A percentile compares a stretch with the other conserved stretches of the same genome.
These are phyloP conservation scores for Phytophthora pseudosyringae DNA, from an alignment of 352 stramenopile species.

Conservation along the genomic window DNA sequence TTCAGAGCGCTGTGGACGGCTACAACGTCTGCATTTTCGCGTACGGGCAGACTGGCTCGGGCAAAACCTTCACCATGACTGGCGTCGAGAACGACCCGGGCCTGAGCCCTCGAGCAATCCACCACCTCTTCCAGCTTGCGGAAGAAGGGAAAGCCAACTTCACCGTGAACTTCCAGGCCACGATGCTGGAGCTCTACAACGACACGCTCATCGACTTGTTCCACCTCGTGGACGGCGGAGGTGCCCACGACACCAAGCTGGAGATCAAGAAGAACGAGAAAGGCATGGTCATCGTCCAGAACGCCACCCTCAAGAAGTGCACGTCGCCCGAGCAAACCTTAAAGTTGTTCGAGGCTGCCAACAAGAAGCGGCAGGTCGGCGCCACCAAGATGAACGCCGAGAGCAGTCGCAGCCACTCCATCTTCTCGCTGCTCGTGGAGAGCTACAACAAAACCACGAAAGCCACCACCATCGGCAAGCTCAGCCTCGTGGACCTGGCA, in stretches of 20 bases:
- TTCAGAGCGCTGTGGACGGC: slow-evolving; percentile 91
- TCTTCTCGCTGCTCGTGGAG: slow-evolving; percentile 90
- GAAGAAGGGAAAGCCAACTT: slow-evolving; percentile 60
- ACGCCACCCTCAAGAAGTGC: slow-evolving; percentile 81
- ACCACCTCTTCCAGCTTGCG: slow-evolving; percentile 84
- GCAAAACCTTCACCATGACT: slow-evolving; percentile 96
- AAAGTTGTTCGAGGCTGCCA: slow-evolving; percentile 87
- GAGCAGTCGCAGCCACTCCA: slow-evolving; percentile 89
- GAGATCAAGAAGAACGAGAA: slow-evolving; percentile 95
- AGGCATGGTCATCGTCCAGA: slow-evolving; percentile 92
- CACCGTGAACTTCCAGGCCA: slow-evolving; percentile 78
- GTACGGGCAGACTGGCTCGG: slow-evolving; percentile 93
- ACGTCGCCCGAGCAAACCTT: slow-evolving; percentile 77
- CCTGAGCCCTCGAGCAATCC: slow-evolving; percentile 87
- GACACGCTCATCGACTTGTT: slow-evolving; percentile 92
- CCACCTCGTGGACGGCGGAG: slow-evolving; percentile 72
- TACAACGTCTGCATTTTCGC: slow-evolving; percentile 95
- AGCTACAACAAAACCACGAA: slow-evolving; percentile 92
- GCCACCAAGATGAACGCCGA: slow-evolving; percentile 95
- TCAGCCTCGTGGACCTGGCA: slow-evolving; percentile 89
- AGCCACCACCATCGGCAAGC: slow-evolving; percentile 77
- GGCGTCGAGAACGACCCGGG: slow-evolving; percentile 72
- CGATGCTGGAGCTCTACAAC: slow-evolving; percentile 95
- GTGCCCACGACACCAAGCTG: slow-evolving; percentile 73
- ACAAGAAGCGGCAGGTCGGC: slow-evolving; percentile 90